phyloP scores from a whole-genome alignment of 192 early-diverging fungal genomes.

The Backusella morwellensis region DNA sequence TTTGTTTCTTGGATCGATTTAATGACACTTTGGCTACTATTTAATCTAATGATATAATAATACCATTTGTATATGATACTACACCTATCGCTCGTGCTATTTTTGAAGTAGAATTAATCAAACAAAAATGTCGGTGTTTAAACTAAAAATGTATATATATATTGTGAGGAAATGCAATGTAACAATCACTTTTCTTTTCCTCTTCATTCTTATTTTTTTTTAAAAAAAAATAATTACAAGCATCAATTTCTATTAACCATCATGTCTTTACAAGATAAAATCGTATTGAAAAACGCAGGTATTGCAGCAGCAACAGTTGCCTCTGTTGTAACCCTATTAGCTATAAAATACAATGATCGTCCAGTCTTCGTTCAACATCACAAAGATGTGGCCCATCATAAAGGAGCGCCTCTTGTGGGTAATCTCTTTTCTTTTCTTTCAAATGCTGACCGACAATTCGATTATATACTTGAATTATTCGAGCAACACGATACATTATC shows the following conservation, averaged over 20 bases:
- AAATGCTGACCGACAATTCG: background rate
- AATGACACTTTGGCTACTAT: background rate
- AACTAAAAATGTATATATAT: background rate
- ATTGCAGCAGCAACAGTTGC: background rate
- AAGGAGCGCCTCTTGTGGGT: slow-evolving; percentile 25
- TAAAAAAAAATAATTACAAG: background rate
- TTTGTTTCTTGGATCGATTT: background rate
- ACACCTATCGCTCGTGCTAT: background rate
- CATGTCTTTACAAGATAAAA: background rate
- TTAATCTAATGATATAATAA: background rate
- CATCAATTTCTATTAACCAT: background rate
- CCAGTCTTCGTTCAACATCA: slow-evolving; percentile 18
- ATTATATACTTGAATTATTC: slow-evolving; percentile 1
- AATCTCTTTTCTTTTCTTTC: background rate
- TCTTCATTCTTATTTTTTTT: background rate
- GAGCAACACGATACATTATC: slow-evolving; percentile 11
- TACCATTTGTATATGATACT: background rate
- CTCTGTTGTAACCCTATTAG: background rate
- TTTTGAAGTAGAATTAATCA: background rate
- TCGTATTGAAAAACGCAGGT: background rate
- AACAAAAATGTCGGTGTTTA: background rate
- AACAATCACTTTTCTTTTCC: background rate
- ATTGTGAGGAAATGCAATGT: background rate
- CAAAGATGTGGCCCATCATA: background rate
- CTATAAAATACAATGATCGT: slow-evolving; percentile 28